Base-by-base conservation (phyloP, 495 filamentous ascomycete species). In the Daldinia grandis region DNA sequence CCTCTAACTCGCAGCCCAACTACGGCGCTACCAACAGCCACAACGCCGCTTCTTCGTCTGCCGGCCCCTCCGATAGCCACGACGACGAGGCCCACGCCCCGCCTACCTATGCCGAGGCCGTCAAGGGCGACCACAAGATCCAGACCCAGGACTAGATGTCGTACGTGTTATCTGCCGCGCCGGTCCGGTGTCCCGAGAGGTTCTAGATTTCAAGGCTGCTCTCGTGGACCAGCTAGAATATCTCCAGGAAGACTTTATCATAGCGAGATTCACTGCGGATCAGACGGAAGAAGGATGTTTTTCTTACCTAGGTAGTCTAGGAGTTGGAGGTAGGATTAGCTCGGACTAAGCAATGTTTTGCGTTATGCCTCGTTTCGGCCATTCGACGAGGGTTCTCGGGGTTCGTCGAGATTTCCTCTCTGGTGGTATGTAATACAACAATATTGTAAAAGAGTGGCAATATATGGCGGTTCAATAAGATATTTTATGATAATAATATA, bases 111-210 rank as follows among this genome's bases (percentile, higher is more conserved):
- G 89, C 90, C 47, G 92, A 95, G 81, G 93, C 93, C 37, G 90
- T 96, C 37, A 89, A 87, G 77, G 94, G 93, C 12, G 94, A 97
- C 76, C 76, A 97, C 76, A 98, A 98, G 85, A 82, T 97, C 40
- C 94, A 97, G 86, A 86, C 81, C 3, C 82, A 85, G 35, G 88
- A 92, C 62, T 92, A 87, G 76, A 62, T 50, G 35, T 40, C 59
- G n/a, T 42, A 8, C 31, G 31, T 51, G 24, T 31, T n/a, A 2
- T 59, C 17, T 37, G 9, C 6, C 27, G 31, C 49, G 44, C 28
- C 60, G 14, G 5, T 21, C 9, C 53, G 27, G 53, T 21, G 14
- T 21, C 53, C 30, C 14, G 28, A 2, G 19, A 17, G 30, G 27
- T 17, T 37, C 53, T 56, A 12, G n/a, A 5, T 35, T 56, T 30